Percentiles rank a stretch among this genome's conserved stretches.
Conservation (phyloP, 441 rosid species). For the Gossypium lobatum region DNA sequence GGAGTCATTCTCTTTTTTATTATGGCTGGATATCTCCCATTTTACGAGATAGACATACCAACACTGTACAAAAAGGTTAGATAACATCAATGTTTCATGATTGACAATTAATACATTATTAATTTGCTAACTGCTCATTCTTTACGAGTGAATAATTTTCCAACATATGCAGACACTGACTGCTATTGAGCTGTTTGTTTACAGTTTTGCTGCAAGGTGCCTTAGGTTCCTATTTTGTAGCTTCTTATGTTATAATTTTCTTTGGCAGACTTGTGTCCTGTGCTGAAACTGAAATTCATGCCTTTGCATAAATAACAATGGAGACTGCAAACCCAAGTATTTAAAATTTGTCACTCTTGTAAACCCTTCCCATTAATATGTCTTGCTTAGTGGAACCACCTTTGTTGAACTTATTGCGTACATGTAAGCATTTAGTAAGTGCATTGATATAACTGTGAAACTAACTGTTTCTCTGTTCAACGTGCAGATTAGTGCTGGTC, state of each 20-base stretch:
- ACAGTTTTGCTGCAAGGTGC: background rate
- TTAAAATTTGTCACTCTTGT: background rate
- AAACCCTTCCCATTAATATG: background rate
- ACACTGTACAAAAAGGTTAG: slow-evolving; percentile 68
- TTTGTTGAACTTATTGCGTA: slow-evolving; percentile 1
- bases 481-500: slow-evolving; percentile 69
- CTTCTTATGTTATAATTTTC: background rate
- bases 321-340: background rate
- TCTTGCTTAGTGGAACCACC: background rate
- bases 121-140: slow-evolving; percentile 1
- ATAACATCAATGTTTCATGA: slow-evolving; percentile 15
- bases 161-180: background rate
- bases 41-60: slow-evolving; percentile 77
- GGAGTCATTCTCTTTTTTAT: slow-evolving; percentile 86
- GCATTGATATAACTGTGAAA: slow-evolving; percentile 15
- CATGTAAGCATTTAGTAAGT: slow-evolving; percentile 3
- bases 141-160: background rate
- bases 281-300: background rate
- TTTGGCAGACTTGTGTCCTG: background rate
- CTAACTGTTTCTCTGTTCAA: slow-evolving; percentile 17
- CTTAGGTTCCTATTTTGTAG: slow-evolving; percentile 1
- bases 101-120: background rate
- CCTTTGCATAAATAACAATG: background rate
- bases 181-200: background rate
- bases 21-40: slow-evolving; percentile 87